Evolutionary conservation across 352 stramenopile species (phyloP).

Genomic region (Albugo candida): DNA sequence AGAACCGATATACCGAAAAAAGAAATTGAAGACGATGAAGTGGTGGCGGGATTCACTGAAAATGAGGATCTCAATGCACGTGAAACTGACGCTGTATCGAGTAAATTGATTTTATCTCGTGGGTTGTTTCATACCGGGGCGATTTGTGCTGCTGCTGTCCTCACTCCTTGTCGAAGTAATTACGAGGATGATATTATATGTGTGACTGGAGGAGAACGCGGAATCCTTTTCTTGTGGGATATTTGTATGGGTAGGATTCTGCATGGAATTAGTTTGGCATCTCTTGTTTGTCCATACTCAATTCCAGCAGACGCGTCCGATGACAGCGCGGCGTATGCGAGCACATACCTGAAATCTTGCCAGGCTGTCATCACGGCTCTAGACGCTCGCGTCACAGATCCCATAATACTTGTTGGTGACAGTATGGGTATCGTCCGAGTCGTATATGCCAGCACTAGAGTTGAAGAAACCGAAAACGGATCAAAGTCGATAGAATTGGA

Average conservation of each 20-base stretch:
- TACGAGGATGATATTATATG: slow-evolving; percentile 25
- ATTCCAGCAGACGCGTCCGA: neutral
- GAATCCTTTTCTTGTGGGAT: slow-evolving; percentile 28
- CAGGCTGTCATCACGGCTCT: slow-evolving; percentile 16
- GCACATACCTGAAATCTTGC: slow-evolving; percentile 1
- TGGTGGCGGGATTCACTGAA: neutral
- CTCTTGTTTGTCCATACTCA: slow-evolving; percentile 16
- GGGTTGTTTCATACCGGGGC: slow-evolving; percentile 30
- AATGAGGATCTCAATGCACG: neutral
- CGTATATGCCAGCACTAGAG: slow-evolving; percentile 27
- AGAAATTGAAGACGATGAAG: slow-evolving; percentile 41
- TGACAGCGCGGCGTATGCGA: neutral
- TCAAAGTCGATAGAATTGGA: slow-evolving; percentile 27
- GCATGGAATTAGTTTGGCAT: slow-evolving; percentile 16
- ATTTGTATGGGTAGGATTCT: slow-evolving; percentile 22
- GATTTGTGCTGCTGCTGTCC: slow-evolving; percentile 18
- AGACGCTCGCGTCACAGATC: slow-evolving; percentile 22
- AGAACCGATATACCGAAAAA: slow-evolving; percentile 26
- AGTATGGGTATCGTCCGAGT: slow-evolving; percentile 31
- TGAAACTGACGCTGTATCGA: slow-evolving; percentile 4
- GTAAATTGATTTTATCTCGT: slow-evolving; percentile 19
- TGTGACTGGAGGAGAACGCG: slow-evolving; percentile 26
- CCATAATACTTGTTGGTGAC: slow-evolving; percentile 40
- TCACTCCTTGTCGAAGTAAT: slow-evolving; percentile 33
- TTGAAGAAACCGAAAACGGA: slow-evolving; percentile 9